These are phyloP conservation scores for Chimonanthus praecox DNA, from an alignment of 164 flowering plant species.

Conservation along the genomic window DNA sequence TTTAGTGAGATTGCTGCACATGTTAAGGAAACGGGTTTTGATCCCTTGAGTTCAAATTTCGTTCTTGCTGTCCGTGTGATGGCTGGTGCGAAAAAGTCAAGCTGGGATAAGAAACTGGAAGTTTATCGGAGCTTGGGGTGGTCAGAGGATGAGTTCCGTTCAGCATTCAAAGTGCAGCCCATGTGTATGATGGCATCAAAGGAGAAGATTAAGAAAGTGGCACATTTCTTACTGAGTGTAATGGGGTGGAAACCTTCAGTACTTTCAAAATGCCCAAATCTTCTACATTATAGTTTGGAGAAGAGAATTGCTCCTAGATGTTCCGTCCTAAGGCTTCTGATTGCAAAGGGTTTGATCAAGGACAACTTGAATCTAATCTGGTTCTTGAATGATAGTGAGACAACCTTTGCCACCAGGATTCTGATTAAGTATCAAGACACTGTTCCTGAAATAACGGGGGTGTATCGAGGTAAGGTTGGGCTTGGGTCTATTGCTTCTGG, in stretches of 20 bases:
- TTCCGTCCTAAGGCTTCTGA: neutral
- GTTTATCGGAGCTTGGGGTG: slow-evolving; percentile 1
- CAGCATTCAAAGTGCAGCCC: neutral
- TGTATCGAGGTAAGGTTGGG: neutral
- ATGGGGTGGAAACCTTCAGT: neutral
- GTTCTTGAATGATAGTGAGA: neutral
- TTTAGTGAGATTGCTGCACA: neutral
- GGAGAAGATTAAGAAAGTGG: neutral
- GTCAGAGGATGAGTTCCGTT: neutral
- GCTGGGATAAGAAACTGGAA: neutral
- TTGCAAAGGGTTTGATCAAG: slow-evolving; percentile 1
- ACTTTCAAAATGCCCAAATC: neutral
- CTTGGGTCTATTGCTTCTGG: neutral
- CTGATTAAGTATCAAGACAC: neutral
- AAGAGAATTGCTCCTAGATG: slow-evolving; percentile 2
- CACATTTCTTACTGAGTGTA: neutral
- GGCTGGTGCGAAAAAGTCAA: neutral
- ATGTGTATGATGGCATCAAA: neutral
- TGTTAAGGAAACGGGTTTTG: slow-evolving; percentile 4
- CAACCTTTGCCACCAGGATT: neutral
- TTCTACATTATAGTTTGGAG: neutral
- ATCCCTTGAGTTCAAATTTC: neutral
- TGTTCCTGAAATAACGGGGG: neutral
- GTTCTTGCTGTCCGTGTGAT: neutral
- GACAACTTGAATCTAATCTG: neutral